These are phyloP conservation scores for Clarireedia sp. DNA, from an alignment of 2,329 filamentous ascomycete genomes.

Conservation along the genomic window DNA sequence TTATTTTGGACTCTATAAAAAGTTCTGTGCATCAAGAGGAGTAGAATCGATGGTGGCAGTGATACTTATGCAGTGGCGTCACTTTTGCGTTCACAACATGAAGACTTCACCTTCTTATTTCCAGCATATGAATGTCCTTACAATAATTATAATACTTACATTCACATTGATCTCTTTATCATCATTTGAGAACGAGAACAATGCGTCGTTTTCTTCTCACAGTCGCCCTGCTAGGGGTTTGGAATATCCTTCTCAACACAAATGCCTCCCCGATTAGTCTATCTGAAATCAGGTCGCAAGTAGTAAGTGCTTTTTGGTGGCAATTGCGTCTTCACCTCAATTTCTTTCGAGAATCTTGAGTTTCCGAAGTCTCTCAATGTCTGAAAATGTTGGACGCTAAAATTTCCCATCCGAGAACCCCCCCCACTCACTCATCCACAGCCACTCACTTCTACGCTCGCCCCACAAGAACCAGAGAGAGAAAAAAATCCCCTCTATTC, in stretches of 20 bases:
- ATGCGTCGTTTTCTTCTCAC: neutral
- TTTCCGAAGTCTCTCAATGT: neutral
- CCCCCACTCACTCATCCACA: too few species aligned
- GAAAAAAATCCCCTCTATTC: too few species aligned
- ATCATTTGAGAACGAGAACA: neutral
- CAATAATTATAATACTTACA: neutral
- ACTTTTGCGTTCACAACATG: too few species aligned
- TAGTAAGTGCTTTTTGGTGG: neutral
- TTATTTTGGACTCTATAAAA: too few species aligned
- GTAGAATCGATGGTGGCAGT: too few species aligned
- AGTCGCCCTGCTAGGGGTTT: neutral
- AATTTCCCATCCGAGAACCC: too few species aligned
- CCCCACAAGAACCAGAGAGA: too few species aligned
- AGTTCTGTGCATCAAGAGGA: too few species aligned
- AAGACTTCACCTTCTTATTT: neutral
- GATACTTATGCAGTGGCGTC: neutral
- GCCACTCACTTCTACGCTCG: too few species aligned
- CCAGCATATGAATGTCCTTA: neutral
- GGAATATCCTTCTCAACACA: neutral
- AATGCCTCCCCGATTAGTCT: neutral
- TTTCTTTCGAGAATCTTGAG: too few species aligned
- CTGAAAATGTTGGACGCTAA: neutral
- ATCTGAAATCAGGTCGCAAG: neutral
- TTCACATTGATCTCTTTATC: neutral
- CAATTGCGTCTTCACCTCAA: too few species aligned